Evolutionary conservation across 495 filamentous ascomycete genomes (phyloP).

Genomic region (Choiromyces venosus): DNA sequence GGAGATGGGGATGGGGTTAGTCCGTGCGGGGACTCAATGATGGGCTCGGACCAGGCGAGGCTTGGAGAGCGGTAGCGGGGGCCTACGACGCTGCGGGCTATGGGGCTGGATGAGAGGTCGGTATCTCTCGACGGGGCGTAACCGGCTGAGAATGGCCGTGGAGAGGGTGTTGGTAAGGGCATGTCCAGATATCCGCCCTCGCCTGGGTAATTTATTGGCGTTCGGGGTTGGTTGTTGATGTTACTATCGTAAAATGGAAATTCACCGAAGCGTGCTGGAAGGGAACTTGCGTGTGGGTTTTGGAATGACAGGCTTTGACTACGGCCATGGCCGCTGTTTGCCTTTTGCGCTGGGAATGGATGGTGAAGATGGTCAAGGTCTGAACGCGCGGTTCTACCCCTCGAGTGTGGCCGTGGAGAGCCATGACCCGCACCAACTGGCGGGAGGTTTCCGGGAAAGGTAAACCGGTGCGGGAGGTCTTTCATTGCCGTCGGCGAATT

Average conservation of each 20-base stretch:
- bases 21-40: constrained; percentile 25
- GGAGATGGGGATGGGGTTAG: constrained; percentile 24
- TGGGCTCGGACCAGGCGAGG: constrained; percentile 35
- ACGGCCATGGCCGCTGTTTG: background rate
- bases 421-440: background rate
- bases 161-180: constrained; percentile 9
- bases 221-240: background rate
- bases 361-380: background rate
- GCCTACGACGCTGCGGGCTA: constrained; percentile 28
- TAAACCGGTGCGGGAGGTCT: background rate
- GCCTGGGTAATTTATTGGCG: constrained; percentile 24
- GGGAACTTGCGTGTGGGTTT: background rate
- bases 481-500: background rate
- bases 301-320: background rate
- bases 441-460: background rate
- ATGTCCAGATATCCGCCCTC: constrained; percentile 30
- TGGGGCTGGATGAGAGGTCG: constrained; percentile 31
- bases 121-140: constrained; percentile 24
- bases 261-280: background rate
- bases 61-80: constrained; percentile 30
- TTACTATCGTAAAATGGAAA: background rate
- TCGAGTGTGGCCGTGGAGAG: background rate
- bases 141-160: constrained; percentile 33
- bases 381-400: background rate
- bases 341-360: background rate